Percentiles rank a stretch among this genome's conserved stretches.
Evolutionary conservation across 306 rosid genomes (phyloP).

Genomic region (Prunus armeniaca): DNA sequence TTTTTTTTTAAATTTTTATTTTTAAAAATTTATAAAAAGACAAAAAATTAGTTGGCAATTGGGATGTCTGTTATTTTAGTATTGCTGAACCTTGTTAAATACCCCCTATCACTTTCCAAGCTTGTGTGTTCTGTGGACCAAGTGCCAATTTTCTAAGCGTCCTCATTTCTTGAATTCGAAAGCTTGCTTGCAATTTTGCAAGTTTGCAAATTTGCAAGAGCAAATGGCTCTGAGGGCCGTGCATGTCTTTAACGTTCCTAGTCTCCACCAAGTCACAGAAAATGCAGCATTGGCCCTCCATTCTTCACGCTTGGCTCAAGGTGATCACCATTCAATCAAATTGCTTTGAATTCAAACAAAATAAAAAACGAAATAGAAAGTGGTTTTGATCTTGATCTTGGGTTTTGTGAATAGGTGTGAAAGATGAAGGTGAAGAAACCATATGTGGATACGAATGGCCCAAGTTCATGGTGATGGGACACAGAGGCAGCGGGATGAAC

Average conservation of each 20-base stretch:
- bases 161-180: not conserved
- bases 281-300: conserved; percentile 26
- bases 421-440: not conserved
- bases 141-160: not conserved
- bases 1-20: no score
- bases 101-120: not conserved
- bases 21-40: not conserved
- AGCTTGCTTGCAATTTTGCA: conserved; percentile 9
- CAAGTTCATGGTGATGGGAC: conserved; percentile 68
- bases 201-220: conserved; percentile 7
- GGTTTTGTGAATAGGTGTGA: not conserved
- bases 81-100: not conserved
- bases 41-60: conserved; percentile 5
- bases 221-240: conserved; percentile 46
- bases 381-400: not conserved
- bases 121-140: not conserved
- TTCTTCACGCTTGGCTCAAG: conserved; percentile 12
- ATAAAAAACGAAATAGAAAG: not conserved
- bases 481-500: conserved; percentile 83
- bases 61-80: not conserved
- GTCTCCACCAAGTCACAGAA: conserved; percentile 32
- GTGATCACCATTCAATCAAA: not conserved
- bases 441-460: conserved; percentile 14
- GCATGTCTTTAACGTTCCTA: conserved; percentile 51
- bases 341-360: not conserved